Conservation (phyloP, 352 stramenopile genomes). For the Pythium aquatile region DNA sequence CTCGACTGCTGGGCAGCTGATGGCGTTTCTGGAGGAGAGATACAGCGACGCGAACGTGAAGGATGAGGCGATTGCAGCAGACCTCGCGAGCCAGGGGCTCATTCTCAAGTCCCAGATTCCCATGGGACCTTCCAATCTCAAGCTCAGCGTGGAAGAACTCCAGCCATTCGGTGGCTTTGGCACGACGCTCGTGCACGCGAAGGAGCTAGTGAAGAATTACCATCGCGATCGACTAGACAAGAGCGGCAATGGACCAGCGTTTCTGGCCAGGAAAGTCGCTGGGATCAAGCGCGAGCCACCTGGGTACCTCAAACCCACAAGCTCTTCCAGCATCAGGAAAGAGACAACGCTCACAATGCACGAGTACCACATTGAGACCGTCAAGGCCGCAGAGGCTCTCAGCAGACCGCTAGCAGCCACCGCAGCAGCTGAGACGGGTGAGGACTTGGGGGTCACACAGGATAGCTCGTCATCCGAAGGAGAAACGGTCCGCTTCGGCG, state of each 20-base stretch:
- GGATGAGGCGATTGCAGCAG: slow-evolving; percentile 42
- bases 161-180: slow-evolving; percentile 44
- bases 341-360: slow-evolving; percentile 48
- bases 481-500: slow-evolving; percentile 2
- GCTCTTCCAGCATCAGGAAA: slow-evolving; percentile 41
- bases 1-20: slow-evolving; percentile 31
- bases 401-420: neutral
- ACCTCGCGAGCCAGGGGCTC: slow-evolving; percentile 55
- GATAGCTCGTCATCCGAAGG: neutral
- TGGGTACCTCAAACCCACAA: slow-evolving; percentile 61
- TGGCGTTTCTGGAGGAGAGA: slow-evolving; percentile 52
- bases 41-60: slow-evolving; percentile 37
- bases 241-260: slow-evolving; percentile 44
- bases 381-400: slow-evolving; percentile 29
- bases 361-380: slow-evolving; percentile 38
- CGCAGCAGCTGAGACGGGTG: neutral
- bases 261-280: slow-evolving; percentile 18
- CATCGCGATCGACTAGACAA: slow-evolving; percentile 36
- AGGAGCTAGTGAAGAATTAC: slow-evolving; percentile 56
- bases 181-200: slow-evolving; percentile 49
- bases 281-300: slow-evolving; percentile 29
- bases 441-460: neutral
- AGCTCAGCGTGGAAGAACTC: slow-evolving; percentile 44
- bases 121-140: slow-evolving; percentile 58
- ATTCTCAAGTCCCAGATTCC: slow-evolving; percentile 75